phyloP scores from a whole-genome alignment of 768 basidiomycete genomes.

The Galerina marginata region DNA sequence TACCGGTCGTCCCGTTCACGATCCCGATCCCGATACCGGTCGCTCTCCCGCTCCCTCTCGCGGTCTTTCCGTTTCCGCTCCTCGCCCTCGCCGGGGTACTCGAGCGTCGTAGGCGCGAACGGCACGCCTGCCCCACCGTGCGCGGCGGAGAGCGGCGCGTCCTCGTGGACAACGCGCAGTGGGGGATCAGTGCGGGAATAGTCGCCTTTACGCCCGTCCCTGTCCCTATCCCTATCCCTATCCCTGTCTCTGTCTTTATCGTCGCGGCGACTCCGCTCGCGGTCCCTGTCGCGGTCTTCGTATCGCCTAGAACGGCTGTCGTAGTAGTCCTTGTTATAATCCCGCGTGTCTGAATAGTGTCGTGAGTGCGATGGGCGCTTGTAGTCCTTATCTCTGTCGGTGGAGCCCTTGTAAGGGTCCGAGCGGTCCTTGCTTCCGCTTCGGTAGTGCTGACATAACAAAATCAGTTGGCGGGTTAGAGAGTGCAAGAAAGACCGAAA shows the following conservation, averaged over 20 bases:
- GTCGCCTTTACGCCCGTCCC: neutral
- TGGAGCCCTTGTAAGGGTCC: neutral
- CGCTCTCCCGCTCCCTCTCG: slow-evolving; percentile 18
- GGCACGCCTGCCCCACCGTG: slow-evolving; percentile 22
- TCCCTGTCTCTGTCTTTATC: slow-evolving; percentile 22
- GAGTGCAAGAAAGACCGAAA: neutral
- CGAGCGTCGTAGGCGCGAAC: slow-evolving; percentile 23
- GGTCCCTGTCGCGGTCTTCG: slow-evolving; percentile 22
- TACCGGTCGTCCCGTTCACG: slow-evolving; percentile 21
- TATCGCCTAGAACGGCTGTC: slow-evolving; percentile 22
- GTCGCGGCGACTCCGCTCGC: slow-evolving; percentile 12
- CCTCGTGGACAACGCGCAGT: slow-evolving; percentile 28
- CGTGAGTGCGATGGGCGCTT: slow-evolving; percentile 17
- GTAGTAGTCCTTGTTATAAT: slow-evolving; percentile 25
- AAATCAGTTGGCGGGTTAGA: too few relatives aligned
- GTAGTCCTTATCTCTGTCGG: slow-evolving; percentile 19
- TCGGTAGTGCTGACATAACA: too few relatives aligned
- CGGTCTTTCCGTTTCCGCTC: slow-evolving; percentile 16
- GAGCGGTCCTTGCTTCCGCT: too few relatives aligned
- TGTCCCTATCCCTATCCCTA: slow-evolving; percentile 12
- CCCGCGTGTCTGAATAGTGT: slow-evolving; percentile 21
- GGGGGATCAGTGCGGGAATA: slow-evolving; percentile 17
- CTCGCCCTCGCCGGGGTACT: slow-evolving; percentile 18
- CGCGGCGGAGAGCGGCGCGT: slow-evolving; percentile 24
- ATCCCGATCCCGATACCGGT: slow-evolving; percentile 19